Evolutionary conservation across 208 protist species (phyloP).

Genomic region (Trypanosoma cruzi): DNA sequence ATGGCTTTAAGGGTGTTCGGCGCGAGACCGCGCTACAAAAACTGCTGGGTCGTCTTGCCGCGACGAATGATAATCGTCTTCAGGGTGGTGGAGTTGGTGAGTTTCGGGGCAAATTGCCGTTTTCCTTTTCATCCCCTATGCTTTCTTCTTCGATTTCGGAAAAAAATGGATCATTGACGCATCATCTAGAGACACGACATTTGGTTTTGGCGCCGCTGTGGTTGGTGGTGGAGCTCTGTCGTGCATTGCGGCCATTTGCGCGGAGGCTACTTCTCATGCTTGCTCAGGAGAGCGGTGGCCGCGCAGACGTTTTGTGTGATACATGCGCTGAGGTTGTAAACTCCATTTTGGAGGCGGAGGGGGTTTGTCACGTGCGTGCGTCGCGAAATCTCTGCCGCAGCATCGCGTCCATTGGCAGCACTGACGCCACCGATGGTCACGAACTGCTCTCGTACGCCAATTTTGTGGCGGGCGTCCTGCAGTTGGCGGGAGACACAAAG

Average conservation of each 20-base stretch:
- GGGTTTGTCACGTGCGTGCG: constrained; percentile 29
- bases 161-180: not conserved
- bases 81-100: not conserved
- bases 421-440: not conserved
- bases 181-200: not conserved
- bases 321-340: constrained; percentile 64
- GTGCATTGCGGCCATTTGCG: constrained; percentile 43
- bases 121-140: not conserved
- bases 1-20: not conserved
- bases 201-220: not conserved
- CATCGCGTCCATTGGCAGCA: not conserved
- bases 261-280: constrained; percentile 56
- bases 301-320: constrained; percentile 25
- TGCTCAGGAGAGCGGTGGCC: constrained; percentile 22
- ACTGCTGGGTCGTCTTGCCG: constrained; percentile 5
- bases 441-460: constrained; percentile 12
- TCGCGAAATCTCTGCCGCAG: constrained; percentile 29
- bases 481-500: not conserved
- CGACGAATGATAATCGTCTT: not conserved
- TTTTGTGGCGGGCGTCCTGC: constrained; percentile 14
- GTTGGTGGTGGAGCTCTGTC: constrained; percentile 47
- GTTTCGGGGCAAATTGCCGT: not conserved
- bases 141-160: not conserved
- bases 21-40: not conserved
- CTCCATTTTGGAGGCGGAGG: constrained; percentile 53